Percentiles rank a stretch among this genome's conserved stretches.
phyloP scores from a whole-genome alignment of 805 yeast species.

The Myxozyma monticola region DNA sequence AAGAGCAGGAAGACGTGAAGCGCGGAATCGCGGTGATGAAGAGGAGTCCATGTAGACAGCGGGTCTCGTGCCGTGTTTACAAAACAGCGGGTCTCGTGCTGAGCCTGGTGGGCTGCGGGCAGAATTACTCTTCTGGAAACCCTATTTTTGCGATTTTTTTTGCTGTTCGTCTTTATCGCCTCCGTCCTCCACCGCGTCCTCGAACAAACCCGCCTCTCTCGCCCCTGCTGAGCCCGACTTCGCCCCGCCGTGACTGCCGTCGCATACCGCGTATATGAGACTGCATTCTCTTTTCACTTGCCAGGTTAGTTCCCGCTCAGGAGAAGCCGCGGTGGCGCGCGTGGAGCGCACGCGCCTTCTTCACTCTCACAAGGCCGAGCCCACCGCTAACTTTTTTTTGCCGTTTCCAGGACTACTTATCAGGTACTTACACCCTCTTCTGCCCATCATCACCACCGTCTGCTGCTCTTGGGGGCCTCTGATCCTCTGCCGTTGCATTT shows the following conservation, averaged over 20 bases:
- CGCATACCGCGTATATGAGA: conserved; percentile 22
- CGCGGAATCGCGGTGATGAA: too few relatives aligned
- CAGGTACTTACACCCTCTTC: conserved; percentile 23
- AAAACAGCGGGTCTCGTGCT: too few relatives aligned
- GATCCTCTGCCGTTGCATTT: background rate
- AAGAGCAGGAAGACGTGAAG: too few relatives aligned
- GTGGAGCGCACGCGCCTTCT: too few relatives aligned
- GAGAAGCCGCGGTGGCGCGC: too few relatives aligned
- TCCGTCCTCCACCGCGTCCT: background rate
- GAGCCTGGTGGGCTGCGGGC: background rate
- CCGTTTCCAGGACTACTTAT: conserved; percentile 25
- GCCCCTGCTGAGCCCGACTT: background rate
- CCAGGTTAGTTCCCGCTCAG: conserved; percentile 24
- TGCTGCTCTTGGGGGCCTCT: background rate
- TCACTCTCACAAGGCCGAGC: background rate
- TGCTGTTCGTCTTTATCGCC: background rate
- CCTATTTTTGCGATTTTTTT: conserved; percentile 4
- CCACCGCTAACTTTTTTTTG: conserved; percentile 6
- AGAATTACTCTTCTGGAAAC: conserved; percentile 1
- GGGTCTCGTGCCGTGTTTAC: too few relatives aligned
- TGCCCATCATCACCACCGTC: background rate
- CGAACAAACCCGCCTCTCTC: conserved; percentile 21
- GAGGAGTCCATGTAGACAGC: too few relatives aligned
- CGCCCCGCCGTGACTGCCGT: background rate
- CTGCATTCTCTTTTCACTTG: conserved; percentile 26